A percentile compares a stretch with the other conserved stretches of the same genome.
Evolutionary conservation across 768 basidiomycete species (phyloP).

Genomic region (Mycena metata): DNA sequence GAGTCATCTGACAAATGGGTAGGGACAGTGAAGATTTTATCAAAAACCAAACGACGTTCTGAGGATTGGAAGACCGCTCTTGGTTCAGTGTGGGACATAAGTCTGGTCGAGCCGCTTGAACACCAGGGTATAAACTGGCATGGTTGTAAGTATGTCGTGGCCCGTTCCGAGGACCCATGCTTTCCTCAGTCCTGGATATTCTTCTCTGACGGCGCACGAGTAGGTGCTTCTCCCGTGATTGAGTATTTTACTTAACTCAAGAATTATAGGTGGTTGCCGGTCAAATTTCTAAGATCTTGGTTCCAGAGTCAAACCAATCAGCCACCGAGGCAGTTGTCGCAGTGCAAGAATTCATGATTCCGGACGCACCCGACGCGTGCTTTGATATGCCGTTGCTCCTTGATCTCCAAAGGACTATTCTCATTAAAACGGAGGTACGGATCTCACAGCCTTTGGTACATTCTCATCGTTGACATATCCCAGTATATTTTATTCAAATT

Average conservation of each 20-base stretch:
- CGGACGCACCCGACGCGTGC: neutral
- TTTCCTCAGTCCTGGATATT: neutral
- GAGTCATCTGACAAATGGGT: neutral
- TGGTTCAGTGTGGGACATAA: neutral
- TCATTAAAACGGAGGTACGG: neutral
- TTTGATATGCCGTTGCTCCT: neutral
- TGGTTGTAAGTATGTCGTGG: neutral
- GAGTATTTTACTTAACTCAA: neutral
- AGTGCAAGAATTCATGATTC: neutral
- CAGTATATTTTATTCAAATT: constrained; percentile 4
- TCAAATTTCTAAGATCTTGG: neutral
- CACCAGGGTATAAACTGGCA: neutral
- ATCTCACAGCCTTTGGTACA: too few relatives aligned
- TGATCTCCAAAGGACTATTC: neutral
- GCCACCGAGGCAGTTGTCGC: neutral
- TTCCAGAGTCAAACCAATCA: neutral
- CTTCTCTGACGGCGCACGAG: neutral
- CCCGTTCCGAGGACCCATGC: neutral
- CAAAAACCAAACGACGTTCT: neutral
- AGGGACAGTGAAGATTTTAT: neutral
- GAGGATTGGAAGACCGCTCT: neutral
- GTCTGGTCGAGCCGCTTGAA: neutral
- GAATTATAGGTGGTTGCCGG: neutral
- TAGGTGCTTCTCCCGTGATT: neutral
- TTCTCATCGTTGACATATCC: neutral